Percentiles rank a stretch among this genome's conserved stretches.
Conservation (phyloP, 2,329 filamentous ascomycete genomes). For the Pseudogymnoascus sp. region DNA sequence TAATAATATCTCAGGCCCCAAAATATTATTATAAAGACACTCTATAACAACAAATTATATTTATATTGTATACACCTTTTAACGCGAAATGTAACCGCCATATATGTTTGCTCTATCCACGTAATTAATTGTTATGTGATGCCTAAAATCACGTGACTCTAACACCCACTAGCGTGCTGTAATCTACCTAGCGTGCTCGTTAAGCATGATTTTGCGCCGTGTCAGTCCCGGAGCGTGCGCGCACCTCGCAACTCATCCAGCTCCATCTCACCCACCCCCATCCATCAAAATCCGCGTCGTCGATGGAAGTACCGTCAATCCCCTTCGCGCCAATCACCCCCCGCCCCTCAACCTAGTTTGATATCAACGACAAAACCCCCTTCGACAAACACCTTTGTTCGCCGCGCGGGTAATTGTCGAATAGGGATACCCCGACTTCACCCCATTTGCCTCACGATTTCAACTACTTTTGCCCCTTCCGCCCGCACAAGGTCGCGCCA, state of each 20-base stretch:
- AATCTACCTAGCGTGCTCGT: constrained; percentile 8
- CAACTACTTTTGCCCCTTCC: neutral
- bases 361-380: constrained; percentile 13
- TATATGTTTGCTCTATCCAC: neutral
- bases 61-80: neutral
- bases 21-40: neutral
- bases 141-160: neutral
- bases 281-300: constrained; percentile 12
- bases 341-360: constrained; percentile 13
- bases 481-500: constrained; percentile 25
- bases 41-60: neutral
- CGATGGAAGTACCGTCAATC: constrained; percentile 12
- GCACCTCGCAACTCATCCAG: constrained; percentile 11
- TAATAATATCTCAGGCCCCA: neutral
- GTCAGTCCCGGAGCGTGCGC: neutral
- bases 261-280: constrained; percentile 13
- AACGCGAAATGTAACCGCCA: neutral
- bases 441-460: neutral
- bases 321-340: constrained; percentile 10
- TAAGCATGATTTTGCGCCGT: constrained; percentile 12
- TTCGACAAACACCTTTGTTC: neutral
- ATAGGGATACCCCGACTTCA: neutral
- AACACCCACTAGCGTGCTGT: neutral
- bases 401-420: constrained; percentile 1
- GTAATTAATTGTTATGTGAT: neutral